Percentiles rank a stretch among this genome's conserved stretches.
phyloP scores from a whole-genome alignment of 208 protist genomes.

The Strigomonas oncopelti region DNA sequence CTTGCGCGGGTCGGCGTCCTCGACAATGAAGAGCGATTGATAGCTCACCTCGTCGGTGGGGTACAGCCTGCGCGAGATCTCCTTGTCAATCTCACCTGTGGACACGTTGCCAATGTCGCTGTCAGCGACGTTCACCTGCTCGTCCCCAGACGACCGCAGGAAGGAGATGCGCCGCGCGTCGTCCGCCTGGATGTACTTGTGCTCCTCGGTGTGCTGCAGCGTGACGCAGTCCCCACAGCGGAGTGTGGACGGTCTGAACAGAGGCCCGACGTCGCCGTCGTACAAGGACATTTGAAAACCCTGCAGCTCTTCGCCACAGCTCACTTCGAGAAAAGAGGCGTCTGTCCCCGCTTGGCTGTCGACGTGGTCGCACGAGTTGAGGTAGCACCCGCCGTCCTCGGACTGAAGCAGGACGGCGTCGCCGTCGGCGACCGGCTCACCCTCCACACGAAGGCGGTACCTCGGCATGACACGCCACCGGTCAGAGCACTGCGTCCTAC shows the following conservation, averaged over 20 bases:
- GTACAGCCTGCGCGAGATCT: conserved; percentile 17
- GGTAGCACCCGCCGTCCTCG: conserved; percentile 25
- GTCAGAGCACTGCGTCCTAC: conserved; percentile 17
- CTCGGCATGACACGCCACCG: conserved; percentile 67
- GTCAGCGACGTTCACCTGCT: conserved; percentile 12
- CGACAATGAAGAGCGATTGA: conserved; percentile 46
- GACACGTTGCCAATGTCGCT: conserved; percentile 5
- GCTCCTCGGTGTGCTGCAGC: conserved; percentile 54
- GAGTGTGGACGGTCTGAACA: conserved; percentile 26
- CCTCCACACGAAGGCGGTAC: conserved; percentile 57
- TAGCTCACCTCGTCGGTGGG: conserved; percentile 39
- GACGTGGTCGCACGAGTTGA: conserved; percentile 27
- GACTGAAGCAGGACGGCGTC: conserved; percentile 54
- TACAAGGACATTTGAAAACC: conserved; percentile 51
- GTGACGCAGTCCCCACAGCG: conserved; percentile 63
- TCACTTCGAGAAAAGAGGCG: conserved; percentile 24
- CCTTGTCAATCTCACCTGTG: conserved; percentile 8
- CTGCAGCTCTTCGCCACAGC: conserved; percentile 29
- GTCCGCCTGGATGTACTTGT: conserved; percentile 36
- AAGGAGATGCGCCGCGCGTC: conserved; percentile 21
- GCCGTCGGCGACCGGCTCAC: conserved; percentile 46
- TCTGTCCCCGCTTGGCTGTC: conserved; percentile 18
- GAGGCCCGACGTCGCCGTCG: conserved; percentile 37
- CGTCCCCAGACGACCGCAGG: conserved; percentile 22
- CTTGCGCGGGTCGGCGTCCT: conserved; percentile 31